phyloP scores from a whole-genome alignment of 1,284 basidiomycete genomes.

The Afroboletus lepidellus region DNA sequence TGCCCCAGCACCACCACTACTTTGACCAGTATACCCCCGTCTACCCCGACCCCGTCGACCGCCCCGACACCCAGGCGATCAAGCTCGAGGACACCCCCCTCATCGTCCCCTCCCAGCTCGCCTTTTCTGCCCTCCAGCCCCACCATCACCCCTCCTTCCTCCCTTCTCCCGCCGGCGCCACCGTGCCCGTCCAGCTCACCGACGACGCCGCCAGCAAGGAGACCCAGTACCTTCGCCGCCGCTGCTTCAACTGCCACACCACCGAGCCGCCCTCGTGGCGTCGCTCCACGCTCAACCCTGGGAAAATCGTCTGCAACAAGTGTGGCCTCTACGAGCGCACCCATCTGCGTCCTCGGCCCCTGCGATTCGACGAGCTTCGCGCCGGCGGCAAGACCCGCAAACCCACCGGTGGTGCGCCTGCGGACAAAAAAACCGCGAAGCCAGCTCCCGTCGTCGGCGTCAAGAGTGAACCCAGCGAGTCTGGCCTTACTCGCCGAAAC shows the following conservation, averaged over 20 bases:
- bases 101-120: constrained; percentile 59
- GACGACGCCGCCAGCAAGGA: constrained; percentile 85
- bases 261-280: constrained; percentile 85
- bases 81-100: constrained; percentile 64
- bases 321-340: constrained; percentile 85
- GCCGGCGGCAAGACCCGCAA: constrained; percentile 77
- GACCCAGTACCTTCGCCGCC: constrained; percentile 78
- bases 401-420: constrained; percentile 41
- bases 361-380: constrained; percentile 80
- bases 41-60: constrained; percentile 33
- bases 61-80: constrained; percentile 42
- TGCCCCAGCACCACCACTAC: constrained; percentile 39
- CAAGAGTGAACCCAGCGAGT: constrained; percentile 65
- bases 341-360: constrained; percentile 72
- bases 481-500: constrained; percentile 50
- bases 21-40: constrained; percentile 30
- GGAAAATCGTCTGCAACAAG: constrained; percentile 89
- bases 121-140: constrained; percentile 29
- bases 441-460: constrained; percentile 29
- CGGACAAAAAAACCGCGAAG: constrained; percentile 41
- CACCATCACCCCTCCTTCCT: constrained; percentile 31
- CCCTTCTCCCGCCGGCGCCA: constrained; percentile 33
- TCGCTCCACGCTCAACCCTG: constrained; percentile 79
- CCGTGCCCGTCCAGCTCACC: constrained; percentile 76
- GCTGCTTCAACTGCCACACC: constrained; percentile 86